Evolutionary conservation across 495 filamentous ascomycete species (phyloP).

Genomic region (Hypoxylon intermedium): DNA sequence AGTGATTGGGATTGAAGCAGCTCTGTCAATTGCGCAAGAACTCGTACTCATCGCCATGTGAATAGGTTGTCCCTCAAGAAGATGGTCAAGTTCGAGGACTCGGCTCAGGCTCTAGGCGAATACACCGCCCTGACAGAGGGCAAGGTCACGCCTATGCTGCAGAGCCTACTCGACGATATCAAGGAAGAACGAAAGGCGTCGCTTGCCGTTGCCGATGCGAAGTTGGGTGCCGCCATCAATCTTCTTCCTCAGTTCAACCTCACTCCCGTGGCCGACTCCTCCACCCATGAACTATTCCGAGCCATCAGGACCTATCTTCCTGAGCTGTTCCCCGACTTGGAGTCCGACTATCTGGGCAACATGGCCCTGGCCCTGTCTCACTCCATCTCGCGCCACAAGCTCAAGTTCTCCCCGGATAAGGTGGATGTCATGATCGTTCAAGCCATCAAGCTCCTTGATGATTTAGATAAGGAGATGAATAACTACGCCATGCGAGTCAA

Average conservation of each 20-base stretch:
- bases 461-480: constrained; percentile 98
- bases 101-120: constrained; percentile 85
- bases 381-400: constrained; percentile 95
- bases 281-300: constrained; percentile 87
- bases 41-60: constrained; percentile 21
- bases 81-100: constrained; percentile 95
- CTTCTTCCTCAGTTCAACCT: constrained; percentile 82
- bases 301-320: constrained; percentile 89
- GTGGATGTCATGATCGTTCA: constrained; percentile 99
- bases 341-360: constrained; percentile 82
- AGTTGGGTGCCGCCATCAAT: constrained; percentile 93
- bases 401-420: constrained; percentile 99
- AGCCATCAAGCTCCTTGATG: constrained; percentile 90
- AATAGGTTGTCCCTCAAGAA: constrained; percentile 89
- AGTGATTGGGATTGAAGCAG: constrained; percentile 50
- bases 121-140: constrained; percentile 85
- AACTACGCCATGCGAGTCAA: constrained; percentile 98
- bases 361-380: constrained; percentile 97
- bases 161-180: constrained; percentile 80
- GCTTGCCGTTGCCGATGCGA: constrained; percentile 92
- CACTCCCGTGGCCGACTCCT: constrained; percentile 83
- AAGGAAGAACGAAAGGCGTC: constrained; percentile 98
- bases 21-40: constrained; percentile 10
- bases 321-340: constrained; percentile 87
- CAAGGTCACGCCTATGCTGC: constrained; percentile 92